Conservation (phyloP, 78 protist genomes). For the Protostelium mycophagum region DNA sequence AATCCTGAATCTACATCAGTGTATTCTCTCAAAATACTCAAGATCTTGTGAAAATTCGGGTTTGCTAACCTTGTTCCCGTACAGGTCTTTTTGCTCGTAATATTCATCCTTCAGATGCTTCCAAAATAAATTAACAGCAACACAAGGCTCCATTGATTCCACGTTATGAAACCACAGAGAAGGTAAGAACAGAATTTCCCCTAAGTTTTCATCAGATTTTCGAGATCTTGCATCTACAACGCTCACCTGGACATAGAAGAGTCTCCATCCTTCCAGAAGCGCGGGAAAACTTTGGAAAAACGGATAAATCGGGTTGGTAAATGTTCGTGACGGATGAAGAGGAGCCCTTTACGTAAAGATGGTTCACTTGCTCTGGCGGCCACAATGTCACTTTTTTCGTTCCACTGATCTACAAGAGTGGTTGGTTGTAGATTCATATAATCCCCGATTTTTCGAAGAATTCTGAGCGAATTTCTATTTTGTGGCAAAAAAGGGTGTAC, state of each 20-base stretch:
- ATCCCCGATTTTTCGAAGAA: too few relatives aligned
- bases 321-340: slow-evolving; percentile 5
- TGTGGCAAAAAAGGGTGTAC: too few relatives aligned
- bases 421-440: too few relatives aligned
- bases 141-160: slow-evolving; percentile 5
- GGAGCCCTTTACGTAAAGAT: slow-evolving; percentile 14
- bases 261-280: neutral
- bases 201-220: neutral
- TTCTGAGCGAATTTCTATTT: too few relatives aligned
- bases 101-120: slow-evolving; percentile 6
- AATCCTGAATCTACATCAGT: neutral
- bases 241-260: neutral
- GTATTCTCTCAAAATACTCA: neutral
- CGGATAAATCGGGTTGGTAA: neutral
- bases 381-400: slow-evolving; percentile 5
- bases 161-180: slow-evolving; percentile 25
- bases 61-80: slow-evolving; percentile 11
- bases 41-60: neutral
- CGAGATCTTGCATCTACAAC: neutral
- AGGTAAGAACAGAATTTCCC: slow-evolving; percentile 17
- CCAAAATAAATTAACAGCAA: slow-evolving; percentile 14
- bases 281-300: neutral
- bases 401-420: slow-evolving; percentile 3
- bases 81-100: slow-evolving; percentile 18
- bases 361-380: neutral